Evolutionary conservation across 371 early-diverging fungal genomes (phyloP), one percentile per base, ranked within the genome.

Genomic region (Dinochytrium kinnereticum): DNA sequence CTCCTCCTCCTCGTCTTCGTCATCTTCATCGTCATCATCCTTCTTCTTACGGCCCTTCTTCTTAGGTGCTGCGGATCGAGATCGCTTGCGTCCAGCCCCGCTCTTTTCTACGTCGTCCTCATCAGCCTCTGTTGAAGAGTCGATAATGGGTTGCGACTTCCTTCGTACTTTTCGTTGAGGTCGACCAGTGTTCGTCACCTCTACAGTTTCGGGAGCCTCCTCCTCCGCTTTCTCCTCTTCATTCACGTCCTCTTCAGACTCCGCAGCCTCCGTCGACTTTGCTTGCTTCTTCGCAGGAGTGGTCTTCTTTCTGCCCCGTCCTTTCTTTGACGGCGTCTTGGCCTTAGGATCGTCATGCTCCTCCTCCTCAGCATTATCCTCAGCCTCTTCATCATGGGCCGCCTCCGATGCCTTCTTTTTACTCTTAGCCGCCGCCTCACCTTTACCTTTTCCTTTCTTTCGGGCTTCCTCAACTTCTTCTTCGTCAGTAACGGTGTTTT

Each of bases 261-360:
- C 44, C 44, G 44, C 7, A 44, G 7, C 44, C 19, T 44, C 44
- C 44, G 19, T 44, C n/a, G 44, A 7, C 19, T 44, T 19, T 19
- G 44, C 7, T 13, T 44, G 13, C 19, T 44, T 19, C 44, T 13
- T 44, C 5, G 24, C 26, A 26, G 55, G 26, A 24, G 7, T 53
- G 7, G n/a, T 5, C n/a, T 13, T 53, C 13, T 13, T 53, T 5
- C 55, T 53, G 26, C 17, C n/a, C n/a, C 55, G 5, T 34, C 51
- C 38, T 31, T 57, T 53, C 33, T 1, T 2, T 7, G 3, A 19
- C 51, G 73, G 5, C 0, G 1, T 73, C 17, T 44, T 31, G 15
- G 30, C 55, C 31, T n/a, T 37, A n/a, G 26, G 21, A 24, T 36
- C 73, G n/a, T 50, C 73, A 30, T 69, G 13, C 19, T 74, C 75